Base-by-base conservation (phyloP, 306 rosid genomes). In the Cicer pinnatifidum region DNA sequence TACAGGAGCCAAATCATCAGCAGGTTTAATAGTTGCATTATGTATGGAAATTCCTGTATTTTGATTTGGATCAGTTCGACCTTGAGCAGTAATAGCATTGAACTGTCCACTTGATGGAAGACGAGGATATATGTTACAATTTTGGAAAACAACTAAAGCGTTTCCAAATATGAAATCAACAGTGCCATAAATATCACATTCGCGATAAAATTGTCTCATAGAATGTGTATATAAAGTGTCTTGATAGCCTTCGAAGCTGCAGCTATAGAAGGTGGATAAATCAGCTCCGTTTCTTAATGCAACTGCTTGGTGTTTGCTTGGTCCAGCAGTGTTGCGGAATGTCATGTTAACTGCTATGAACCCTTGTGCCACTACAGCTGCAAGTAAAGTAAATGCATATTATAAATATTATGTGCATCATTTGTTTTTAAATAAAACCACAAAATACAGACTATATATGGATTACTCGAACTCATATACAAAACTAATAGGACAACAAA, bases 161-260 rank as follows among this genome's bases (percentile, higher is more conserved):
- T 91, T 91, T 20, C 94, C 94, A 50, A 89, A 89, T 73, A 89
- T 89, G 89, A 91, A 91, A 47, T 92, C 97, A 11, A 92, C 96
- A 0, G 97, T 92, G 19, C 97, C 96, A 58, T 85, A 92, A 20
- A 90, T 85, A 68, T 88, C 91, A 40, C 96, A 92, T 61, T 90
- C 97, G n/a, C 92, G 73, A 77, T 90, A 92, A 82, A 92, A 87
- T 58, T 92, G 96, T 7, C 97, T 80, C 5, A 86, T 78, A 33
- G 97, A 84, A 73, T 89, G 96, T 0, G 96, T 70, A 50, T 89
- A 92, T n/a, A 92, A 78, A 0, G 97, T 92, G 77, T 92, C 97
- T 72, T 92, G 97, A 78, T 92, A 92, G 0, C 80, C 97, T 68
- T 89, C 97, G 61, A 92, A 86, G 76, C 93, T 92, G 83, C 97